Evolutionary conservation across 768 basidiomycete genomes (phyloP).

Genomic region (Russula sp.): DNA sequence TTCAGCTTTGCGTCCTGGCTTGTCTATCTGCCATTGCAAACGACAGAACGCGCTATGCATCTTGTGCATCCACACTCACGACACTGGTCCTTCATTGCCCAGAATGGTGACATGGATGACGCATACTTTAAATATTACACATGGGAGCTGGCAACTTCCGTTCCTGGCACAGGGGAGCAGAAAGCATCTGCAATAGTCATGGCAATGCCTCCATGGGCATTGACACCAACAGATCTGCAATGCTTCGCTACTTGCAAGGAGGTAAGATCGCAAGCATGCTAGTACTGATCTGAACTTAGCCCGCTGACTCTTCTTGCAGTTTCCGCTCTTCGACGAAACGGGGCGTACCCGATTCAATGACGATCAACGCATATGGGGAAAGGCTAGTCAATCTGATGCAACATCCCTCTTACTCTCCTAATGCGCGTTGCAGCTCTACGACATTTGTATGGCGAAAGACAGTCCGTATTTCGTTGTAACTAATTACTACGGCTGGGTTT

Average conservation of each 20-base stretch:
- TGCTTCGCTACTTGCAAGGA: constrained; percentile 17
- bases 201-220: constrained; percentile 20
- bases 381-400: constrained; percentile 2
- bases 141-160: constrained; percentile 8
- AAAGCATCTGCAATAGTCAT: constrained; percentile 14
- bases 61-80: constrained; percentile 13
- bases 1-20: constrained; percentile 16
- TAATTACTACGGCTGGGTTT: constrained; percentile 24
- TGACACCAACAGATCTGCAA: constrained; percentile 12
- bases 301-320: constrained; percentile 6
- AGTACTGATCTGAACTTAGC: background rate
- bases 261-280: background rate
- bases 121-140: constrained; percentile 9
- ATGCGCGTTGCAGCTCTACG: constrained; percentile 17
- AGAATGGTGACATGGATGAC: constrained; percentile 16
- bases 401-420: background rate
- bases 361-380: constrained; percentile 19
- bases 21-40: constrained; percentile 13
- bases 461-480: constrained; percentile 23
- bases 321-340: constrained; percentile 6
- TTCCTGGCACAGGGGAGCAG: background rate
- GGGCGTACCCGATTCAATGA: constrained; percentile 1
- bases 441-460: constrained; percentile 20
- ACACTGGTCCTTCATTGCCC: constrained; percentile 11
- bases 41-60: constrained; percentile 14